Percentiles rank a stretch among this genome's conserved stretches.
phyloP scores from a whole-genome alignment of 2,329 filamentous ascomycete species.

The Graphiopsis chlorocephala region DNA sequence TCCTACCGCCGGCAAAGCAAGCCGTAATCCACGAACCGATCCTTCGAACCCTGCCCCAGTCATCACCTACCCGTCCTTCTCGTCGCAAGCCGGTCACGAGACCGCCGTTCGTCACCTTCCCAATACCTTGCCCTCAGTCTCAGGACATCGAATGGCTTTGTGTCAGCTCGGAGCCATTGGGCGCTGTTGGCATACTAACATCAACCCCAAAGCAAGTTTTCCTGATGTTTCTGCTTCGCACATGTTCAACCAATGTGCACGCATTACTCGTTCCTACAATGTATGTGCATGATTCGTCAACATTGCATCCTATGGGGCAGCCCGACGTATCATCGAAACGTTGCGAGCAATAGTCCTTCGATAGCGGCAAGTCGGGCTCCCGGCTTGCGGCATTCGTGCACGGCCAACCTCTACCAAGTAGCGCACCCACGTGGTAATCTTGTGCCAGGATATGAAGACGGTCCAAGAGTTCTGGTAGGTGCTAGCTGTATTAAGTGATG shows the following conservation, averaged over 20 bases:
- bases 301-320: not conserved
- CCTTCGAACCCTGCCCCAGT: not conserved
- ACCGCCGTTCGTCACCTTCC: slow-evolving; percentile 2
- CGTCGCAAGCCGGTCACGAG: slow-evolving; percentile 12
- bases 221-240: not conserved
- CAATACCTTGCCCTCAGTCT: not conserved
- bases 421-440: not conserved
- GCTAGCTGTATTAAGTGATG: not conserved
- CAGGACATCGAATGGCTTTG: not conserved
- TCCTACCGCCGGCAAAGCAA: slow-evolving; percentile 7
- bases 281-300: not conserved
- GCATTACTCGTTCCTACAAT: not conserved
- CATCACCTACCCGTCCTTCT: not conserved
- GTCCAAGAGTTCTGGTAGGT: not conserved
- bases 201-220: not conserved
- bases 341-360: not conserved
- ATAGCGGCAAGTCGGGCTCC: slow-evolving; percentile 2
- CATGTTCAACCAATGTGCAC: slow-evolving; percentile 9
- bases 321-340: not conserved
- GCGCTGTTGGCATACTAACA: not conserved
- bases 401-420: not conserved
- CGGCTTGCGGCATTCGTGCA: slow-evolving; percentile 1
- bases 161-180: not conserved
- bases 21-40: slow-evolving; percentile 12
- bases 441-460: not conserved